Evolutionary conservation across 306 rosid species (phyloP), one percentile per base, ranked within the genome.

Genomic region (Inga laurina): DNA sequence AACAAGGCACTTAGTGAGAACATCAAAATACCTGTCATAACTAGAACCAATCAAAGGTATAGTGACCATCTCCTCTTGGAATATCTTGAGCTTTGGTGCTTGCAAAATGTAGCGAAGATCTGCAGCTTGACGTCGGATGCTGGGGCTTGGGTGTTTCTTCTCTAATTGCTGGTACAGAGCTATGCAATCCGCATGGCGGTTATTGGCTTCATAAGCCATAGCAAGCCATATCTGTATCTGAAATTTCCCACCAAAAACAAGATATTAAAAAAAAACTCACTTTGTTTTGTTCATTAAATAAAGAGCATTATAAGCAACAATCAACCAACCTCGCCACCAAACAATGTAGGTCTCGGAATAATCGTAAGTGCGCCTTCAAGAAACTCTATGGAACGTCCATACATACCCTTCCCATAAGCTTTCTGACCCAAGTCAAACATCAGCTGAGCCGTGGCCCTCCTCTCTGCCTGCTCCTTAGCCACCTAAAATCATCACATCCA

Each of bases 181-280:
- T 82, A 96, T 96, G 87, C 99, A 96, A 82, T 93, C 99, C 1
- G 77, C 66, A 61, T 93, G 99, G 79, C 99, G 97, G 74, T 90
- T 89, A 59, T 93, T 85, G 71, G 99, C 99, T 76, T 96, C 99
- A 45, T 96, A 96, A n/a, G 99, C 99, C 98, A 96, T 96, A 59
- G 98, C 99, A 82, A 96, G 90, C 98, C 99, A 96, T 85, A 96
- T 96, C 84, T 94, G 97, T 65, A 96, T 93, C 99, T 96, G 92
- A 85, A 84, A 86, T 72, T 72, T 22, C 78, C 75, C 45, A 44
- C 9, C 14, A 64, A 39, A 7, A 54, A 19, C 22, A 54, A 54
- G 7, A 54, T 5, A 16, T 51, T 51, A 15, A 16, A 10, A 27
- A 4, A 44, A 32, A 18, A 21, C 11, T 54, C 22, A 0, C 44